A percentile compares a stretch with the other conserved stretches of the same genome.
phyloP scores from a whole-genome alignment of 1,284 basidiomycete species.

The Singerocomus rubriflavus region DNA sequence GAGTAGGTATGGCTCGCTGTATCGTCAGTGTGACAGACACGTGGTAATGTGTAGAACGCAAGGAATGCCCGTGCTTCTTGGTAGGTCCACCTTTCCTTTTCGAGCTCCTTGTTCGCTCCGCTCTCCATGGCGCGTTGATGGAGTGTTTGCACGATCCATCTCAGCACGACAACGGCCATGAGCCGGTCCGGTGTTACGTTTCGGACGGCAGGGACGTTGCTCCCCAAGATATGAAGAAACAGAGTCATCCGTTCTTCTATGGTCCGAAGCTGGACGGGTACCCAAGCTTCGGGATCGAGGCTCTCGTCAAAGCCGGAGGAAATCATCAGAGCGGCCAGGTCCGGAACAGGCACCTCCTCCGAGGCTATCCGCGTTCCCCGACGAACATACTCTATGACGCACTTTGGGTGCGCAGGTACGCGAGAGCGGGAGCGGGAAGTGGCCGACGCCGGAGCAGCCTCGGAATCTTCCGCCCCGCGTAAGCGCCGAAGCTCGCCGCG shows the following conservation, averaged over 20 bases:
- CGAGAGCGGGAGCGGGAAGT: constrained; percentile 33
- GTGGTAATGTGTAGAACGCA: constrained; percentile 29
- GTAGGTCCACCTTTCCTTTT: constrained; percentile 67
- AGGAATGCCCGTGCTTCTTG: constrained; percentile 66
- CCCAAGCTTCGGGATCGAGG: constrained; percentile 28
- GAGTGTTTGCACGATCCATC: constrained; percentile 56
- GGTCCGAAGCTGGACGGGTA: constrained; percentile 46
- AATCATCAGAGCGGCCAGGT: constrained; percentile 45
- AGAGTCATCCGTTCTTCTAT: constrained; percentile 52
- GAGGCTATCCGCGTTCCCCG: constrained; percentile 64
- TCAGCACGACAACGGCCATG: constrained; percentile 50
- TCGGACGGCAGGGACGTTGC: constrained; percentile 50
- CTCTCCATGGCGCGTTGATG: constrained; percentile 49
- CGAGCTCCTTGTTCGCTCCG: constrained; percentile 47
- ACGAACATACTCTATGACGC: constrained; percentile 68
- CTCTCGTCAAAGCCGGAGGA: constrained; percentile 34
- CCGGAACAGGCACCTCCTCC: constrained; percentile 52
- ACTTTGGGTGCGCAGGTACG: constrained; percentile 33
- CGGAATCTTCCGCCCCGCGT: constrained; percentile 34
- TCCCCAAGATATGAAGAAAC: constrained; percentile 55
- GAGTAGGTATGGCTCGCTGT: constrained; percentile 19
- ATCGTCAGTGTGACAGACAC: not conserved
- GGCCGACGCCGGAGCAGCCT: constrained; percentile 29
- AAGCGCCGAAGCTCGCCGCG: constrained; percentile 64
- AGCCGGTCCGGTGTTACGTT: constrained; percentile 45